Evolutionary conservation across 352 stramenopile species (phyloP).

Genomic region (Plasmopara viticola): DNA sequence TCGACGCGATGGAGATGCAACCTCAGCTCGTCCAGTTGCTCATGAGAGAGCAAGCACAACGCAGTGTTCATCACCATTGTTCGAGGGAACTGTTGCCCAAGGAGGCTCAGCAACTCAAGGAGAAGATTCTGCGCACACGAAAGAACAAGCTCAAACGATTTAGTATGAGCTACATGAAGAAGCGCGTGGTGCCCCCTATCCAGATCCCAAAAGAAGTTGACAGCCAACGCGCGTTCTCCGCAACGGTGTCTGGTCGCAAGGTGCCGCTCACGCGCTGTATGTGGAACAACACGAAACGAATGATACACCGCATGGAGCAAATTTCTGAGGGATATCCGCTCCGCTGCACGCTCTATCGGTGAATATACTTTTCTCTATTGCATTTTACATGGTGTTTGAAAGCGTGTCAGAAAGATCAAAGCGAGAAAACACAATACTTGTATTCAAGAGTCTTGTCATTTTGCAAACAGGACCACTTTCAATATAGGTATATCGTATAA

Average conservation of each 20-base stretch:
- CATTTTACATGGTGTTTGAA: too few relatives aligned
- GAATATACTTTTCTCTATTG: constrained; percentile 1
- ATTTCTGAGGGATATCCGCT: constrained; percentile 43
- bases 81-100: constrained; percentile 19
- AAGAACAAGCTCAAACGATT: constrained; percentile 41
- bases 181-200: constrained; percentile 36
- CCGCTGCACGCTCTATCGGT: constrained; percentile 31
- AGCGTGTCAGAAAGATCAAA: too few relatives aligned
- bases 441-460: too few relatives aligned
- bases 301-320: constrained; percentile 39
- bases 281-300: constrained; percentile 39
- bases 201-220: constrained; percentile 41
- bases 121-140: constrained; percentile 40
- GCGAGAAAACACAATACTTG: too few relatives aligned
- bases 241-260: constrained; percentile 34
- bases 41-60: too few relatives aligned
- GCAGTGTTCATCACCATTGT: constrained; percentile 21
- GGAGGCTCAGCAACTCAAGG: constrained; percentile 40
- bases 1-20: constrained; percentile 39
- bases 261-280: constrained; percentile 41
- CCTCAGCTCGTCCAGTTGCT: constrained; percentile 17
- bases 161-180: constrained; percentile 49
- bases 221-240: constrained; percentile 27
- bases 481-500: too few relatives aligned
- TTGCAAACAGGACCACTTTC: too few relatives aligned